Conservation (phyloP, 1,284 basidiomycete species). For the Psilocybe mexicana region DNA sequence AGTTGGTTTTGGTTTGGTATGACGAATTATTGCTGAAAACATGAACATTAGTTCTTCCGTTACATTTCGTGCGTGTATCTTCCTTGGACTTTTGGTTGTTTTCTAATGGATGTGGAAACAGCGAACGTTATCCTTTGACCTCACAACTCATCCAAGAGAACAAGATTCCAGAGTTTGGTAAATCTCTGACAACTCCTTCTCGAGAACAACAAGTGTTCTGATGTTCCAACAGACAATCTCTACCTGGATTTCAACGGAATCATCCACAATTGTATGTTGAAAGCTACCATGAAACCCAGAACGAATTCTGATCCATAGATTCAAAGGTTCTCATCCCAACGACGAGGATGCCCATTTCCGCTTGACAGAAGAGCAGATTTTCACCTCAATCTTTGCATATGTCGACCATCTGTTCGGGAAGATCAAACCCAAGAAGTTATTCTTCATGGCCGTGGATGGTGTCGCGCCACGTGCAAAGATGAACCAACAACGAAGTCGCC, state of each 20-base stretch:
- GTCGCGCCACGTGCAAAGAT: constrained; percentile 99
- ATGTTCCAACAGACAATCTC: constrained; percentile 63
- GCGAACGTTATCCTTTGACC: constrained; percentile 97
- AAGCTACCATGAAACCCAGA: not conserved
- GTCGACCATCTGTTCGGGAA: constrained; percentile 97
- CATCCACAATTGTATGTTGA: constrained; percentile 87
- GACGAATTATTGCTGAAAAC: constrained; percentile 10
- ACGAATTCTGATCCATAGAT: not conserved
- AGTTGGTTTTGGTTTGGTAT: constrained; percentile 19
- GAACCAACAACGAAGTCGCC: constrained; percentile 96
- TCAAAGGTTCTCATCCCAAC: constrained; percentile 85
- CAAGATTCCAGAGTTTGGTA: constrained; percentile 93
- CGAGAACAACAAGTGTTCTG: constrained; percentile 1
- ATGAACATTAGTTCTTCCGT: constrained; percentile 67
- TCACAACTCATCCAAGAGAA: constrained; percentile 97
- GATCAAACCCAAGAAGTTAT: constrained; percentile 96
- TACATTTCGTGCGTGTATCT: constrained; percentile 70
- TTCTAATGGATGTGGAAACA: constrained; percentile 29
- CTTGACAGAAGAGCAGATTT: constrained; percentile 95
- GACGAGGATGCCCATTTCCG: constrained; percentile 96
- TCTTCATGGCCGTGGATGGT: constrained; percentile 98
- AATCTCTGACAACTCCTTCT: not conserved
- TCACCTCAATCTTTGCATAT: constrained; percentile 95
- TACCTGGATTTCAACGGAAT: constrained; percentile 99
- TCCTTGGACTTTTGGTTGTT: not conserved